Conservation (phyloP, 2,329 filamentous ascomycete species). For the Colletotrichum abscissum region DNA sequence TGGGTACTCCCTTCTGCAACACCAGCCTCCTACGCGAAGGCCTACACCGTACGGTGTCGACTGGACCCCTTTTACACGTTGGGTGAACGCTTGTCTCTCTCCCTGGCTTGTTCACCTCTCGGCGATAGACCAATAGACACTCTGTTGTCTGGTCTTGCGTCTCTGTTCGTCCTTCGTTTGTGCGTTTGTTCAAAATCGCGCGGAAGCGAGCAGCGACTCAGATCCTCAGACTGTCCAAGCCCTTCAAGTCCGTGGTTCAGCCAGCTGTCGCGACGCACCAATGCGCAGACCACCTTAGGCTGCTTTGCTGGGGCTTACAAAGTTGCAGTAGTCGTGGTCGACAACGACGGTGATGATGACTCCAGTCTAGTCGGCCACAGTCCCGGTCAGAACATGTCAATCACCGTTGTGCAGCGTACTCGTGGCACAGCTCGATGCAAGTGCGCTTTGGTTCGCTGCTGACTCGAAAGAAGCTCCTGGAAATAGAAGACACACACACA, state of each 20-base stretch:
- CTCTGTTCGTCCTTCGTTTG: constrained; percentile 3
- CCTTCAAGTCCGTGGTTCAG: constrained; percentile 8
- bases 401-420: not conserved
- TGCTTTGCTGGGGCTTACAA: not conserved
- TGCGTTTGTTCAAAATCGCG: constrained; percentile 15
- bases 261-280: constrained; percentile 23
- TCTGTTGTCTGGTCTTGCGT: constrained; percentile 6
- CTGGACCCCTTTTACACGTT: not conserved
- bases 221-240: not conserved
- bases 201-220: constrained; percentile 19
- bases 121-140: constrained; percentile 11
- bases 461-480: constrained; percentile 17
- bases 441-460: constrained; percentile 14
- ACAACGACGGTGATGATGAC: not conserved
- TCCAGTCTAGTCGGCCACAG: not conserved
- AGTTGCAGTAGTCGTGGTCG: not conserved
- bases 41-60: constrained; percentile 20
- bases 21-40: not conserved
- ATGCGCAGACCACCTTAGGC: not conserved
- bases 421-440: not conserved
- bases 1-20: not conserved
- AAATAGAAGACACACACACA: not conserved
- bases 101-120: not conserved
- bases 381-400: constrained; percentile 4
- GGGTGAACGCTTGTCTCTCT: not conserved